Evolutionary conservation across 805 yeast genomes (phyloP).

Genomic region (Kodamaea leandrae): DNA sequence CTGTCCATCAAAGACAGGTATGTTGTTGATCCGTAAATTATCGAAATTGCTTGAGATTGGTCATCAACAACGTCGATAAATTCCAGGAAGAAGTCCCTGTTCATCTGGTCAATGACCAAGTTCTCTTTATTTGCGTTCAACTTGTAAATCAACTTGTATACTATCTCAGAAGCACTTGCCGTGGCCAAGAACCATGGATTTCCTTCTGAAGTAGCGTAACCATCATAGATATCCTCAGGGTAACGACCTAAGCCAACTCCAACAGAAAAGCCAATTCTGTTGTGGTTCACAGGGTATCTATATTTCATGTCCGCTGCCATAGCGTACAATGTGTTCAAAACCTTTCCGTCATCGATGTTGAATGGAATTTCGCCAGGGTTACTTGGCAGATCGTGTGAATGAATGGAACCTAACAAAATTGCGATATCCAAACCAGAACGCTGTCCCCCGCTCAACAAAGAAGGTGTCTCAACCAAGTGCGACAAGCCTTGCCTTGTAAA

Average conservation of each 20-base stretch:
- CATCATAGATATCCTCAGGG: constrained; percentile 90
- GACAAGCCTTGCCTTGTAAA: constrained; percentile 35
- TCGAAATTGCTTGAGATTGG: constrained; percentile 18
- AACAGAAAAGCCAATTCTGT: constrained; percentile 34
- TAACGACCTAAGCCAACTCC: constrained; percentile 85
- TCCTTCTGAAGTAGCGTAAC: constrained; percentile 67
- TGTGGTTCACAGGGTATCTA: constrained; percentile 74
- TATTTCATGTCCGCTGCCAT: constrained; percentile 66
- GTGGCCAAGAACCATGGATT: constrained; percentile 93
- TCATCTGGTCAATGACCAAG: constrained; percentile 36
- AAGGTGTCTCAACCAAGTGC: constrained; percentile 71
- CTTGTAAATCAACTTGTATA: constrained; percentile 54
- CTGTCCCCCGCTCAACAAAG: constrained; percentile 30
- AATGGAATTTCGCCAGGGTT: constrained; percentile 53
- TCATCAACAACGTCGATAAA: constrained; percentile 25
- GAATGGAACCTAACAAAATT: constrained; percentile 53
- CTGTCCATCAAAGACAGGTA: constrained; percentile 46
- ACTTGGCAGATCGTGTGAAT: constrained; percentile 39
- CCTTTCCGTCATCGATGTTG: constrained; percentile 53
- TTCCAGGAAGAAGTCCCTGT: constrained; percentile 30
- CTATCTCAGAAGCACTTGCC: constrained; percentile 61
- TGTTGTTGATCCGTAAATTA: constrained; percentile 40
- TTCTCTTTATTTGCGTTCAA: constrained; percentile 39
- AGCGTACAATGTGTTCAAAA: constrained; percentile 61
- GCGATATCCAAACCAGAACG: constrained; percentile 83